These are phyloP conservation scores for Cercospora zeae-maydis DNA, from an alignment of 2,329 filamentous ascomycete species.

Conservation along the genomic window DNA sequence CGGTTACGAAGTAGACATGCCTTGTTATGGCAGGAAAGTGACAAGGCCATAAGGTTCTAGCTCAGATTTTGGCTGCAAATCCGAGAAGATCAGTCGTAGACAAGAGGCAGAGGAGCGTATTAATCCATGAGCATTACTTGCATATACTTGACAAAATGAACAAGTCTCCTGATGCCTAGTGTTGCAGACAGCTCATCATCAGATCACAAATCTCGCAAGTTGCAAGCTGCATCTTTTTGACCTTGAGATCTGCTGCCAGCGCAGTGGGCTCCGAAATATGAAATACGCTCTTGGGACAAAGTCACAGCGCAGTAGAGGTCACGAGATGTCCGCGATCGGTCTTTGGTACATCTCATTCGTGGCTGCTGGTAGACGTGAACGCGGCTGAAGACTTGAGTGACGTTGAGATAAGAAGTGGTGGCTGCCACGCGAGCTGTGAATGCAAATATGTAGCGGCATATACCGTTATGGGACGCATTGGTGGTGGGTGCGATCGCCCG, in stretches of 20 bases:
- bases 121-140: neutral
- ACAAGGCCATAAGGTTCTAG: neutral
- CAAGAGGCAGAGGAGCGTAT: neutral
- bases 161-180: neutral
- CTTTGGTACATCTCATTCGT: neutral
- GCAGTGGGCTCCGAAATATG: neutral
- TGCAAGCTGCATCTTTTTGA: neutral
- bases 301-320: neutral
- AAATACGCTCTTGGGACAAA: neutral
- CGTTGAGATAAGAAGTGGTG: neutral
- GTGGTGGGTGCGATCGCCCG: neutral
- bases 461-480: neutral
- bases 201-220: neutral
- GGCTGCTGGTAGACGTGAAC: neutral
- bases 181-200: neutral
- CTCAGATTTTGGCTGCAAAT: neutral
- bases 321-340: neutral
- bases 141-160: neutral
- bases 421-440: neutral
- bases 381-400: neutral
- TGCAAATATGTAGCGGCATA: neutral
- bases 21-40: neutral
- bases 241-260: neutral
- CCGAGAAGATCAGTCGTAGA: neutral
- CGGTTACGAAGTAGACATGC: conserved; percentile 10